Percentiles rank a stretch among this genome's conserved stretches.
These are phyloP conservation scores for Echinochloa phyllopogon DNA, from an alignment of 176 grass and related monocot genomes.

Conservation along the genomic window DNA sequence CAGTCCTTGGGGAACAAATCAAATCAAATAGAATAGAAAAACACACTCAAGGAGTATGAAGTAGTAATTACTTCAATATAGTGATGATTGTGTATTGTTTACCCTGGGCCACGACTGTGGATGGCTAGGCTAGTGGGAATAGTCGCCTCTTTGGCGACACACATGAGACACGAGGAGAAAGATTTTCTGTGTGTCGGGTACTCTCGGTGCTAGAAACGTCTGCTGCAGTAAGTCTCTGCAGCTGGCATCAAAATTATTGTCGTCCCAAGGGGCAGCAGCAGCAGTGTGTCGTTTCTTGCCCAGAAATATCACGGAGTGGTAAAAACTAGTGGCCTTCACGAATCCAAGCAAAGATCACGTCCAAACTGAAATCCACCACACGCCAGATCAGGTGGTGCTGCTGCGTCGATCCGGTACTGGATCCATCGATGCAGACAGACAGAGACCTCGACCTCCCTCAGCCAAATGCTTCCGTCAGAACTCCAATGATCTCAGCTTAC, in stretches of 20 bases:
- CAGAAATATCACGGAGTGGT: not conserved
- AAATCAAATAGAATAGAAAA: not conserved
- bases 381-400: not conserved
- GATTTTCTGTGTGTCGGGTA: not conserved
- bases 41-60: not conserved
- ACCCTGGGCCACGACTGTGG: not conserved
- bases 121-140: not conserved
- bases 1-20: not conserved
- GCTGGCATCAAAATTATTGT: not conserved
- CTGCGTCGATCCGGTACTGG: too few species aligned
- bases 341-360: not conserved
- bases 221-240: not conserved
- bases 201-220: conserved; percentile 3
- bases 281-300: not conserved
- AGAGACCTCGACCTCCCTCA: too few species aligned
- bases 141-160: not conserved
- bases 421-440: too few species aligned
- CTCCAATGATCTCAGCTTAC: too few species aligned
- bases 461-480: too few species aligned
- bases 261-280: not conserved
- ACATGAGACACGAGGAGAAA: not conserved
- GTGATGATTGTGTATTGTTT: not conserved
- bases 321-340: not conserved
- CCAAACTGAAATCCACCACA: not conserved
- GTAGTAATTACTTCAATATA: not conserved